A percentile compares a stretch with the other conserved stretches of the same genome.
Conservation (phyloP, 345 rosid species). For the Raphanus sativus region DNA sequence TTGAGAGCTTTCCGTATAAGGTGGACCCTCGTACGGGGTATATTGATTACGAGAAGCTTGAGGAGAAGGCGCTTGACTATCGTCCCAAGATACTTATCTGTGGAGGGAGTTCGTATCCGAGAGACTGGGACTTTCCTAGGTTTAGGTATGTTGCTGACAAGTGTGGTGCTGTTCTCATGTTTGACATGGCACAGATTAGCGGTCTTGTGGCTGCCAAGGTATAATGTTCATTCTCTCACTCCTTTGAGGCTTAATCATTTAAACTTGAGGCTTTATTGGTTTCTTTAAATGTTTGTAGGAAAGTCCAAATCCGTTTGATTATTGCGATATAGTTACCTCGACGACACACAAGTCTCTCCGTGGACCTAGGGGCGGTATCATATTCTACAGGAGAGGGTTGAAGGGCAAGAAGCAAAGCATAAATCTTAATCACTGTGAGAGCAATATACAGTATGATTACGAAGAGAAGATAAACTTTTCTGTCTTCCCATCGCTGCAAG, state of each 20-base stretch:
- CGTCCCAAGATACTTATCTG: conserved; percentile 83
- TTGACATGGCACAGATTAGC: conserved; percentile 85
- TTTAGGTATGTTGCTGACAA: conserved; percentile 77
- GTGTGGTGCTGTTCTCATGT: conserved; percentile 67
- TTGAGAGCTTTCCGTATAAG: conserved; percentile 81
- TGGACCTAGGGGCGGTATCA: conserved; percentile 93
- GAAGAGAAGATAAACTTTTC: conserved; percentile 91
- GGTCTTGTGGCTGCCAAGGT: conserved; percentile 95
- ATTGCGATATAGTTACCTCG: conserved; percentile 91
- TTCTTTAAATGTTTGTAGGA: conserved; percentile 47
- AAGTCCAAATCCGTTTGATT: conserved; percentile 69
- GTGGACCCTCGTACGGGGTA: conserved; percentile 69
- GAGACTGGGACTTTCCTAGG: conserved; percentile 79
- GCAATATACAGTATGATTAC: conserved; percentile 60
- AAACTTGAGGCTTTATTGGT: conserved; percentile 14
- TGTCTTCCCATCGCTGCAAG: conserved; percentile 87
- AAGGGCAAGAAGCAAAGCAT: conserved; percentile 64
- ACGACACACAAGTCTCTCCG: conserved; percentile 92
- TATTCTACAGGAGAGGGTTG: conserved; percentile 76
- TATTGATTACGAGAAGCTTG: conserved; percentile 75
- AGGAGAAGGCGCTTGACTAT: conserved; percentile 81
- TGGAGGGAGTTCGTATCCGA: conserved; percentile 87
- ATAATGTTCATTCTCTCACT: conserved; percentile 10
- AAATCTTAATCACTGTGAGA: conserved; percentile 54
- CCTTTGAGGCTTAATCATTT: conserved; percentile 1